Conservation (phyloP, 805 yeast species). For the Saturnispora quitensis region DNA sequence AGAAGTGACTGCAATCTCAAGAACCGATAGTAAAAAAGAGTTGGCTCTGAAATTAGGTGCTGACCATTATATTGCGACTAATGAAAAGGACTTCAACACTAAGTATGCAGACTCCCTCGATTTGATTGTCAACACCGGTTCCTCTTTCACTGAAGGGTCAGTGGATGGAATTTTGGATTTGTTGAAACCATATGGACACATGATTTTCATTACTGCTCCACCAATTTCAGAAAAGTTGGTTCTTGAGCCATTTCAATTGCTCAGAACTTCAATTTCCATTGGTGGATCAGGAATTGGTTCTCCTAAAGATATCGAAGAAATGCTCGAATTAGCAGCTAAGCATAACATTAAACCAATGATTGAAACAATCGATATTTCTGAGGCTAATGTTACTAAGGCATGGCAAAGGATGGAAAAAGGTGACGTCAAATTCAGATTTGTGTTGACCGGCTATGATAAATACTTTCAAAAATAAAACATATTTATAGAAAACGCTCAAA, state of each 20-base stretch:
- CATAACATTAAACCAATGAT: constrained; percentile 41
- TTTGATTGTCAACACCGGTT: constrained; percentile 41
- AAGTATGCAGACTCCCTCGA: constrained; percentile 32
- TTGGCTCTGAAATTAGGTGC: constrained; percentile 46
- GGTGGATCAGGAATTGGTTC: constrained; percentile 35
- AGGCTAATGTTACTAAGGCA: constrained; percentile 33
- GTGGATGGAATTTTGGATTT: constrained; percentile 20
- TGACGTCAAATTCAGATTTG: constrained; percentile 47
- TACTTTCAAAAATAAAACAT: constrained; percentile 6
- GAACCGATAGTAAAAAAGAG: constrained; percentile 39
- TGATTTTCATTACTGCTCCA: constrained; percentile 25
- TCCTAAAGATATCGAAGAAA: constrained; percentile 35
- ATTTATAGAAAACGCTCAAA: no score
- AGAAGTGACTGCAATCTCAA: constrained; percentile 47
- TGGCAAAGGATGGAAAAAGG: constrained; percentile 40
- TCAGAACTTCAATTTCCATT: constrained; percentile 26
- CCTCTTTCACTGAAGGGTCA: constrained; percentile 29
- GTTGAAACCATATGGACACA: constrained; percentile 28
- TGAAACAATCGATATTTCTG: constrained; percentile 41
- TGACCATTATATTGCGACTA: constrained; percentile 44
- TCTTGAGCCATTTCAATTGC: constrained; percentile 28
- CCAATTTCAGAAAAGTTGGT: constrained; percentile 29
- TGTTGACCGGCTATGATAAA: constrained; percentile 41
- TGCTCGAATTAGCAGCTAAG: constrained; percentile 41
- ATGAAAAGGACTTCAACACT: constrained; percentile 35